Conservation (phyloP, 2,329 filamentous ascomycete genomes). For the Sporothrix humicola region DNA sequence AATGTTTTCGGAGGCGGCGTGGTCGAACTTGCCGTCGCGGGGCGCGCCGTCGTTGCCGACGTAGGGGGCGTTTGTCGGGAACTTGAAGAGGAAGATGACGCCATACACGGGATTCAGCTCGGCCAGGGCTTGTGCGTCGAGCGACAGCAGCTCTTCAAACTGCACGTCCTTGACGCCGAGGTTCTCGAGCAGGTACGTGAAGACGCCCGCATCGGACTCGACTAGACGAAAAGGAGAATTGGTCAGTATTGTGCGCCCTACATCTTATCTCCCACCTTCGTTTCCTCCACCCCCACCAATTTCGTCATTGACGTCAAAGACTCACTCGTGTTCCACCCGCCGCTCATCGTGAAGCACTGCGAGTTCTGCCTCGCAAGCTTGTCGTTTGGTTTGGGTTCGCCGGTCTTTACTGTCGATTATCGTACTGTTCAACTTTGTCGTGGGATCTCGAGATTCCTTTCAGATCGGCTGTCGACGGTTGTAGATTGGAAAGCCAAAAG, state of each 20-base stretch:
- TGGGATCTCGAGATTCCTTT: background rate
- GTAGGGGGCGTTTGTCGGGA: constrained; percentile 72
- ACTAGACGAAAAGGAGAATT: constrained; percentile 52
- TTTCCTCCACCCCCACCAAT: background rate
- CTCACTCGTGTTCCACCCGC: constrained; percentile 89
- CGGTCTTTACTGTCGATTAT: background rate
- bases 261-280: background rate
- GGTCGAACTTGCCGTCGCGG: constrained; percentile 81
- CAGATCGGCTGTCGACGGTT: background rate
- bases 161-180: constrained; percentile 93
- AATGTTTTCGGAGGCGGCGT: constrained; percentile 72
- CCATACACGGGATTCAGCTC: constrained; percentile 82
- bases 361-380: constrained; percentile 12
- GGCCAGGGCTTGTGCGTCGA: constrained; percentile 76
- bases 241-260: background rate
- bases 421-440: background rate
- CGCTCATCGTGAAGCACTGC: constrained; percentile 42
- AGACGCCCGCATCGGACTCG: constrained; percentile 96
- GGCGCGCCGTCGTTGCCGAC: constrained; percentile 66
- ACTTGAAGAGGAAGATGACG: constrained; percentile 99
- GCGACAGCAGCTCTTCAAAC: constrained; percentile 92
- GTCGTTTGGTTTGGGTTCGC: background rate
- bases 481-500: no score
- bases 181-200: constrained; percentile 90
- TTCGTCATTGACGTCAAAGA: constrained; percentile 33